A percentile compares a stretch with the other conserved stretches of the same genome.
These are phyloP conservation scores for Heterobasidion occidentale DNA, from an alignment of 1,284 basidiomycete genomes.

Conservation along the genomic window DNA sequence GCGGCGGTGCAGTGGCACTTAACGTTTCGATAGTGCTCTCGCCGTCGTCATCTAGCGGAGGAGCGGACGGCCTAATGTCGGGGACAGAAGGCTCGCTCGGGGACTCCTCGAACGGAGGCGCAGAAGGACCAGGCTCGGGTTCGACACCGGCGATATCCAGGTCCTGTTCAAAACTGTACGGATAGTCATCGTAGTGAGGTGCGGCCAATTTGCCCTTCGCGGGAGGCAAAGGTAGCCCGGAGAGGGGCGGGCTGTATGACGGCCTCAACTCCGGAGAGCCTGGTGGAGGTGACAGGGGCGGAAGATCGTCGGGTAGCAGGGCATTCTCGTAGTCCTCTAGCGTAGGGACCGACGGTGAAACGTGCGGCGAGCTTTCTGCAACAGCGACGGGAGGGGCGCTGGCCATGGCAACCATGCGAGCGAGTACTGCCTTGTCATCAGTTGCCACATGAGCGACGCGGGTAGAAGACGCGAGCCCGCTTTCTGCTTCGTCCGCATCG, in stretches of 20 bases:
- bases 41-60: neutral
- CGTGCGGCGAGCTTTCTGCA: neutral
- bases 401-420: conserved; percentile 44
- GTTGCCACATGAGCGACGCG: conserved; percentile 60
- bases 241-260: conserved; percentile 12
- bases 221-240: conserved; percentile 25
- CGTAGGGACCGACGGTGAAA: conserved; percentile 4
- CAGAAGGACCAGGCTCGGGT: conserved; percentile 29
- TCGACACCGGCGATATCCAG: conserved; percentile 21
- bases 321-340: conserved; percentile 6
- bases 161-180: conserved; percentile 31
- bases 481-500: neutral
- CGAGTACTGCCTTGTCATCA: conserved; percentile 63
- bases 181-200: conserved; percentile 30
- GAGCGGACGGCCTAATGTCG: conserved; percentile 8
- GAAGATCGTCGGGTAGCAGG: neutral
- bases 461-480: conserved; percentile 9
- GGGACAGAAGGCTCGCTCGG: conserved; percentile 2
- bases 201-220: conserved; percentile 33
- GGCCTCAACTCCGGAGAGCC: conserved; percentile 5
- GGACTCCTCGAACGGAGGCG: conserved; percentile 34
- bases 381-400: conserved; percentile 28
- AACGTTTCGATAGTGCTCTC: neutral
- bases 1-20: conserved; percentile 16
- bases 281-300: conserved; percentile 3